Evolutionary conservation across 768 basidiomycete genomes (phyloP), one percentile per base, ranked within the genome.

Genomic region (Tephrocybe rancida): DNA sequence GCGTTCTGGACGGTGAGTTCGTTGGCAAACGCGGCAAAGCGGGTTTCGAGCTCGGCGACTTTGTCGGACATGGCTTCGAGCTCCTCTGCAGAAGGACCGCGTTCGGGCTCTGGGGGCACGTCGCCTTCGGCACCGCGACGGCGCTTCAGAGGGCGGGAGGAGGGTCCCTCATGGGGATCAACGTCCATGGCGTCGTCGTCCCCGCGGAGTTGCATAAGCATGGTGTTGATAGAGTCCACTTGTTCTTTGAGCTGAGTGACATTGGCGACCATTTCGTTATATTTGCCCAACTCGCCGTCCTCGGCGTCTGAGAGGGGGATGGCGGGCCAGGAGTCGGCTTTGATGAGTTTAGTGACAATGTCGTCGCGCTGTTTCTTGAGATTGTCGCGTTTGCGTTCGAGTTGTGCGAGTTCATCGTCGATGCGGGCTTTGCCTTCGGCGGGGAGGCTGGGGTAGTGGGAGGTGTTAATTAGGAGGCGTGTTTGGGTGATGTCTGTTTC

Each of bases 281-380:
- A 55, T 38, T 60, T 62, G 7, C 50, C 55, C 2, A 55, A 56
- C 21, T 62, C 67, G 13, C 44, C 55, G 19, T 58, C 62, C 11
- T 64, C 44, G 2, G 50, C 43, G 13, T 67, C 66, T 18, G 57
- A 52, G 16, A 53, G 47, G 16, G 64, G 63, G 14, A 48, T 41
- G 6, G 65, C 61, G 1, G 70, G 70, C 71, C 72, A 71, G 46
- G 55, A 65, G 14, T 68, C 58, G n/a, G 60, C 44, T 10, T 65
- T 63, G 22, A 53, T 55, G 35, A 72, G 60, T 3, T 42, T 48
- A 3, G 21, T 37, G 32, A 70, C 22, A 5, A 46, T 42, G 10
- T 54, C 51, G 2, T 61, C 58, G 9, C 66, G 48, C 1, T 43
- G 55, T 16, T 58, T 62, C 34, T 57, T 60, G 29, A 52, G 59